Evolutionary conservation across 2,329 filamentous ascomycete species (phyloP).

Genomic region (Cladosporium cucumerinum): DNA sequence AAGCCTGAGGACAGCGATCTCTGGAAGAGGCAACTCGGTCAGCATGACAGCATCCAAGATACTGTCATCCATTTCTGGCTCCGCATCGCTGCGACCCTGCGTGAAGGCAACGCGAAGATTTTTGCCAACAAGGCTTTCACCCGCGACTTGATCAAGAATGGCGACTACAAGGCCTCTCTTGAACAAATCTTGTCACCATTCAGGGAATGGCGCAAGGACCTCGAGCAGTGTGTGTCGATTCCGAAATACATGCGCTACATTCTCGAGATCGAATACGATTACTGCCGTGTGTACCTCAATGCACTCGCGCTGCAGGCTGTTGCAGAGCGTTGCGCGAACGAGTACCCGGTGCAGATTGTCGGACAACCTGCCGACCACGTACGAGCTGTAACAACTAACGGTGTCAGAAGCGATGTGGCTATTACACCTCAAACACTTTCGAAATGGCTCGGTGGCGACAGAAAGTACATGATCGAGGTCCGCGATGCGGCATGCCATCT

Average conservation of each 20-base stretch:
- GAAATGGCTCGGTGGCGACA: slow-evolving; percentile 56
- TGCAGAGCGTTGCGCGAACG: slow-evolving; percentile 83
- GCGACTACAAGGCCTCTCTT: slow-evolving; percentile 76
- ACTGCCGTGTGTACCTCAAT: slow-evolving; percentile 91
- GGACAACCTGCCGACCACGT: slow-evolving; percentile 21
- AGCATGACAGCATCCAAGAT: slow-evolving; percentile 45
- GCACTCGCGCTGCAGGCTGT: slow-evolving; percentile 91
- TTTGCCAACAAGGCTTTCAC: slow-evolving; percentile 87
- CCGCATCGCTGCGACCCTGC: slow-evolving; percentile 88
- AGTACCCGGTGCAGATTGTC: slow-evolving; percentile 49
- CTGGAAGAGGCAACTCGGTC: slow-evolving; percentile 27
- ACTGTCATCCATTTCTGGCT: slow-evolving; percentile 80
- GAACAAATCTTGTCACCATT: slow-evolving; percentile 78
- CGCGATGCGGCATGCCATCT: slow-evolving; percentile 74
- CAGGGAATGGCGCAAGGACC: slow-evolving; percentile 73
- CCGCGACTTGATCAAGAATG: slow-evolving; percentile 80
- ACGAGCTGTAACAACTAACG: slow-evolving; percentile 34
- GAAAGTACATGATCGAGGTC: slow-evolving; percentile 64
- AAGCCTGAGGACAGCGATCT: slow-evolving; percentile 36
- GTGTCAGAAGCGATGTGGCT: slow-evolving; percentile 38
- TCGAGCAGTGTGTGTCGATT: slow-evolving; percentile 62
- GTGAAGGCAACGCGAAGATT: slow-evolving; percentile 80
- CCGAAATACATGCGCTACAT: slow-evolving; percentile 65
- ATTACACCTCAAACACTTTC: slow-evolving; percentile 46
- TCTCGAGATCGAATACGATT: slow-evolving; percentile 90